A percentile compares a stretch with the other conserved stretches of the same genome.
Evolutionary conservation across 2,329 filamentous ascomycete species (phyloP).

Genomic region (Neocatenulostroma microsporum): DNA sequence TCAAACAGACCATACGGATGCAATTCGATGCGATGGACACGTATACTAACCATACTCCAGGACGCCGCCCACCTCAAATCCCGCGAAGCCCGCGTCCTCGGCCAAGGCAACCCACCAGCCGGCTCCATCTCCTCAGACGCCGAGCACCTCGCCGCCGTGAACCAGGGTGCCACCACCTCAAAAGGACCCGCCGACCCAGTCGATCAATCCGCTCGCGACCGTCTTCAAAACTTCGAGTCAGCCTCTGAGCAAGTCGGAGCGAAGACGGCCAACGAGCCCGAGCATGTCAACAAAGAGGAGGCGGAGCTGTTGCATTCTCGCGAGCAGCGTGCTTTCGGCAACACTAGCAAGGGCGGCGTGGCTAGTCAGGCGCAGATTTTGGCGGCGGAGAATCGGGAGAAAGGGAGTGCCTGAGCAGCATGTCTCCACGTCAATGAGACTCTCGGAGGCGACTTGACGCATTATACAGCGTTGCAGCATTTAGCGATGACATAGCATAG

Average conservation of each 20-base stretch:
- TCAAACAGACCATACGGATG: too few species aligned
- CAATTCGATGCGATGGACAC: too few species aligned
- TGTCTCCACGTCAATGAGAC: too few species aligned
- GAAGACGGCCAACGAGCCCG: conserved; percentile 28
- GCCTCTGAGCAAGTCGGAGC: conserved; percentile 23
- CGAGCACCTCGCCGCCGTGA: conserved; percentile 33
- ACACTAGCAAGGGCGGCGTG: conserved; percentile 27
- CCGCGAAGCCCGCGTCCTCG: conserved; percentile 31
- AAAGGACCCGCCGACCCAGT: too few species aligned
- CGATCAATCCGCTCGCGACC: conserved; percentile 26
- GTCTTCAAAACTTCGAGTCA: conserved; percentile 26
- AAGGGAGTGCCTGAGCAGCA: too few species aligned
- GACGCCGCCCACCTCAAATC: conserved; percentile 37
- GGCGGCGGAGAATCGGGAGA: conserved; percentile 24
- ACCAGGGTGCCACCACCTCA: conserved; percentile 19
- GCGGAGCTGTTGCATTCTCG: conserved; percentile 24
- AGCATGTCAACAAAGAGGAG: conserved; percentile 28
- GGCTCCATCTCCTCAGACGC: conserved; percentile 32
- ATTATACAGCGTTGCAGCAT: too few species aligned
- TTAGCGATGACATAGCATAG: too few species aligned
- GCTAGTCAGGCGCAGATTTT: conserved; percentile 27
- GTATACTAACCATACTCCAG: conserved; percentile 7
- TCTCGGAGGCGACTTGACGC: too few species aligned
- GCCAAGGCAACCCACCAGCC: conserved; percentile 20
- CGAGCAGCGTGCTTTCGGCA: conserved; percentile 27